Percentiles rank a stretch among this genome's conserved stretches.
phyloP scores from a whole-genome alignment of 176 grass and related monocot genomes.

The Olyra latifolia region DNA sequence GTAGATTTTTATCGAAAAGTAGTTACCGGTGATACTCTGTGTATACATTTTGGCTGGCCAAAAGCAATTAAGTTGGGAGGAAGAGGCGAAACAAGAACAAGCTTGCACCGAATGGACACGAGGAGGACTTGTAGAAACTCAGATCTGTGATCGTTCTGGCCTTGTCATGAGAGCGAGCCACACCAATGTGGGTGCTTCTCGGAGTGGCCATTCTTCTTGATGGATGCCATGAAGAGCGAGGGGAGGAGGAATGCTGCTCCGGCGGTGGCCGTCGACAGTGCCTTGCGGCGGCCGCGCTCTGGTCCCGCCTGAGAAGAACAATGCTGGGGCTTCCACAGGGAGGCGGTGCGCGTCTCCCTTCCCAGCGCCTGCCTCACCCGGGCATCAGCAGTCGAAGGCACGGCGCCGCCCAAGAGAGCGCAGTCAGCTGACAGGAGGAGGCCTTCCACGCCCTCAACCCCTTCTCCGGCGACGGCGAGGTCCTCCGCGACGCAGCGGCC shows the following conservation, averaged over 20 bases:
- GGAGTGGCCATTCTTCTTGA: constrained; percentile 17
- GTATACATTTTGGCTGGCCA: too few relatives aligned
- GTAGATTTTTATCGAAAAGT: too few relatives aligned
- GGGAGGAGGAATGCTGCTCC: constrained; percentile 13
- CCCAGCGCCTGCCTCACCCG: constrained; percentile 1
- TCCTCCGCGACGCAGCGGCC: constrained; percentile 41
- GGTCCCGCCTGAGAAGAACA: constrained; percentile 73
- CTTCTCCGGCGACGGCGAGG: constrained; percentile 22
- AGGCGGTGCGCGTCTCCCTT: constrained; percentile 55
- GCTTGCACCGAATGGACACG: too few relatives aligned
- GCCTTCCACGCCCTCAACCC: constrained; percentile 21
- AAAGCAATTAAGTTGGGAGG: too few relatives aligned
- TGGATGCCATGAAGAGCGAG: constrained; percentile 44
- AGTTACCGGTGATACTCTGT: too few relatives aligned
- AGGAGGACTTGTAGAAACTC: too few relatives aligned
- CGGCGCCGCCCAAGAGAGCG: constrained; percentile 41
- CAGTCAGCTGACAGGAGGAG: constrained; percentile 64
- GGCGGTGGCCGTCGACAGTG: neutral
- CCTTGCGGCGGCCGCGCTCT: constrained; percentile 44
- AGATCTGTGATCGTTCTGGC: too few relatives aligned
- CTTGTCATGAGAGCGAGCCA: constrained; percentile 22
- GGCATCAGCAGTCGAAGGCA: neutral
- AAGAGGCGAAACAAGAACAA: too few relatives aligned
- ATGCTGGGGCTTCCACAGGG: neutral
- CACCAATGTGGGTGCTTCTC: constrained; percentile 44